phyloP scores from a whole-genome alignment of 257 asterid genomes.

The Eustoma russellianum region DNA sequence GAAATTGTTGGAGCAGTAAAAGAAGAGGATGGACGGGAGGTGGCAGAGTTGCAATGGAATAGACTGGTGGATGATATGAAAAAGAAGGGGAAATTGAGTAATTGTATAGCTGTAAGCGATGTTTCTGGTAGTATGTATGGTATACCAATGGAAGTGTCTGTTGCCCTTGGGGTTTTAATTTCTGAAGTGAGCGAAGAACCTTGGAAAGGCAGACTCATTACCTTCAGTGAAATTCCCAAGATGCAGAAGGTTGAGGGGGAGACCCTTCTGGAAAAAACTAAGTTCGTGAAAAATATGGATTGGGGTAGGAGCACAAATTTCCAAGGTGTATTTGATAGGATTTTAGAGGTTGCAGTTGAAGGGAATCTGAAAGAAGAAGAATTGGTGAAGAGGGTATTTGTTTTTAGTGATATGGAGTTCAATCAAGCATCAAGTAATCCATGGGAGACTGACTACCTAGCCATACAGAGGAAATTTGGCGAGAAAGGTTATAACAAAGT shows the following conservation, averaged over 20 bases:
- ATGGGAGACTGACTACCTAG: constrained; percentile 53
- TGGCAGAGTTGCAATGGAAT: constrained; percentile 54
- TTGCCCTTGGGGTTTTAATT: constrained; percentile 43
- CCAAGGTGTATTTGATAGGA: constrained; percentile 38
- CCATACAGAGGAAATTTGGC: constrained; percentile 36
- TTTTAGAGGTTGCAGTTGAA: constrained; percentile 30
- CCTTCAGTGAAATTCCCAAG: constrained; percentile 33
- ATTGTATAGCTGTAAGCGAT: constrained; percentile 48
- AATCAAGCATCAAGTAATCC: constrained; percentile 27
- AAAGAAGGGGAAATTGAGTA: constrained; percentile 34
- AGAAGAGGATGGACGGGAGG: constrained; percentile 19
- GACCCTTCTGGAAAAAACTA: constrained; percentile 24
- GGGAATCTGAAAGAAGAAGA: constrained; percentile 27
- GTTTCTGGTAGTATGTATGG: constrained; percentile 45
- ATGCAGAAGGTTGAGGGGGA: constrained; percentile 29
- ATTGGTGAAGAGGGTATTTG: constrained; percentile 42
- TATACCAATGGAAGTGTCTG: constrained; percentile 46
- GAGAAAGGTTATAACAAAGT: constrained; percentile 36
- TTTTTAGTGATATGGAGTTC: constrained; percentile 55
- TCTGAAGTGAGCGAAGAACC: constrained; percentile 51
- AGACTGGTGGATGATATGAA: constrained; percentile 43
- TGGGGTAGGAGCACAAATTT: constrained; percentile 37
- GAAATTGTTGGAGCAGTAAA: constrained; percentile 29
- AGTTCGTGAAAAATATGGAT: constrained; percentile 27
- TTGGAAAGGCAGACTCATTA: constrained; percentile 51